Evolutionary conservation across 768 basidiomycete genomes (phyloP).

Genomic region (Suillus plorans): DNA sequence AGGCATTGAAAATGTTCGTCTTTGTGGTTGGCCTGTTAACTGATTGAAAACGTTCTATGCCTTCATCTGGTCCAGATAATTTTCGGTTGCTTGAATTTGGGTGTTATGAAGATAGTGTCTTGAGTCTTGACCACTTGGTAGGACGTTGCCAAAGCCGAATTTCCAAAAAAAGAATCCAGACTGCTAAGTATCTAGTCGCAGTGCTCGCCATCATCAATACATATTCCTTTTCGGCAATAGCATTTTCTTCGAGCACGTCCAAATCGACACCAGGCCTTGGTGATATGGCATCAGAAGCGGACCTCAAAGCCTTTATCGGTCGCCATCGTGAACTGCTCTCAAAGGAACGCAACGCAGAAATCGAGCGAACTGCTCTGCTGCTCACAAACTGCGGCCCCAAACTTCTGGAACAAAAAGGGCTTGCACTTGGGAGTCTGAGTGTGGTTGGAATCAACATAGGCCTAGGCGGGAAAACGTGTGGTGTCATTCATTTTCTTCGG

Average conservation of each 20-base stretch:
- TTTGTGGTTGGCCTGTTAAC: neutral
- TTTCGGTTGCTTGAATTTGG: neutral
- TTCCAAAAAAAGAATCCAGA: too few relatives aligned
- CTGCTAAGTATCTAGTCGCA: too few relatives aligned
- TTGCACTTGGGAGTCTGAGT: constrained; percentile 75
- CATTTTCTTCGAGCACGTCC: neutral
- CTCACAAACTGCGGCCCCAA: constrained; percentile 81
- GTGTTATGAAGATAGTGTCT: too few relatives aligned
- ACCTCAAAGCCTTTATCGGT: constrained; percentile 58
- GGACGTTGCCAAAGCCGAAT: too few relatives aligned
- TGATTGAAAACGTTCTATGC: neutral
- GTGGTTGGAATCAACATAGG: constrained; percentile 75
- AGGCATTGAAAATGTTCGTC: too few relatives aligned
- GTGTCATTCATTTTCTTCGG: neutral
- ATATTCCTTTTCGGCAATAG: neutral
- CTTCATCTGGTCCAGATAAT: neutral
- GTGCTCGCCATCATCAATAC: neutral
- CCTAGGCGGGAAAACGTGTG: constrained; percentile 89
- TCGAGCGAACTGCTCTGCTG: constrained; percentile 74
- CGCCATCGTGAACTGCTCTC: constrained; percentile 66
- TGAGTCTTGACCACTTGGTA: too few relatives aligned
- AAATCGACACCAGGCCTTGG: neutral
- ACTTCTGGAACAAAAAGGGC: constrained; percentile 84
- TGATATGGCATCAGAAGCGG: constrained; percentile 23
- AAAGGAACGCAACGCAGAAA: constrained; percentile 80